phyloP scores from a whole-genome alignment of 345 rosid genomes.

The thale cress (Arabidopsis thaliana) region DNA sequence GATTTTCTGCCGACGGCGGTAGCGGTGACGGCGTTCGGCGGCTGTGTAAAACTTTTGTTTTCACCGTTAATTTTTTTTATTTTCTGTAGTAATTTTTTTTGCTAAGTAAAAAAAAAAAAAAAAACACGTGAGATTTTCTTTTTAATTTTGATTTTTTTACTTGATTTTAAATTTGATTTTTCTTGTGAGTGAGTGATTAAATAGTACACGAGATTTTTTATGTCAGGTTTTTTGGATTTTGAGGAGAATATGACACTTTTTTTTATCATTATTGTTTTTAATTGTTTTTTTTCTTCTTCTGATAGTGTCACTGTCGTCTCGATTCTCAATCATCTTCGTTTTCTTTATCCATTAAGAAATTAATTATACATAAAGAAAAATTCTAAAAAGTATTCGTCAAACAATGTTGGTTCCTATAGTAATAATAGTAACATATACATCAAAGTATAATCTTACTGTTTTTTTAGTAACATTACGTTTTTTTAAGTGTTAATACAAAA shows the following conservation, averaged over 20 bases:
- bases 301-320: slow-evolving; percentile 41
- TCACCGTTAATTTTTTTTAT: slow-evolving; percentile 28
- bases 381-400: not conserved
- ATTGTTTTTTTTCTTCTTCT: not conserved
- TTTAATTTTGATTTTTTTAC: slow-evolving; percentile 19
- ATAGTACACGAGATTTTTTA: slow-evolving; percentile 48
- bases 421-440: not conserved
- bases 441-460: not conserved
- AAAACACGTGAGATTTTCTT: slow-evolving; percentile 54
- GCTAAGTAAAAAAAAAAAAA: slow-evolving; percentile 38
- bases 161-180: slow-evolving; percentile 57
- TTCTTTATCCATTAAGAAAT: slow-evolving; percentile 34
- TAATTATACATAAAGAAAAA: slow-evolving; percentile 15
- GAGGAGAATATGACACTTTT: slow-evolving; percentile 48
- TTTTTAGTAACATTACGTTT: not conserved
- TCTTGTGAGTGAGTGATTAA: slow-evolving; percentile 63
- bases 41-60: slow-evolving; percentile 58
- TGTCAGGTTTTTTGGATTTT: slow-evolving; percentile 50
- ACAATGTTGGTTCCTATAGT: slow-evolving; percentile 2
- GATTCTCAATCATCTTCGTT: slow-evolving; percentile 34
- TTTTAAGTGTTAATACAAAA: slow-evolving; percentile 11
- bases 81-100: slow-evolving; percentile 36
- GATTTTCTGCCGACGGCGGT: slow-evolving; percentile 48
- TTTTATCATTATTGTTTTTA: slow-evolving; percentile 30
- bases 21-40: slow-evolving; percentile 39